Conservation (phyloP, 495 filamentous ascomycete genomes). For the Thozetella sp. region DNA sequence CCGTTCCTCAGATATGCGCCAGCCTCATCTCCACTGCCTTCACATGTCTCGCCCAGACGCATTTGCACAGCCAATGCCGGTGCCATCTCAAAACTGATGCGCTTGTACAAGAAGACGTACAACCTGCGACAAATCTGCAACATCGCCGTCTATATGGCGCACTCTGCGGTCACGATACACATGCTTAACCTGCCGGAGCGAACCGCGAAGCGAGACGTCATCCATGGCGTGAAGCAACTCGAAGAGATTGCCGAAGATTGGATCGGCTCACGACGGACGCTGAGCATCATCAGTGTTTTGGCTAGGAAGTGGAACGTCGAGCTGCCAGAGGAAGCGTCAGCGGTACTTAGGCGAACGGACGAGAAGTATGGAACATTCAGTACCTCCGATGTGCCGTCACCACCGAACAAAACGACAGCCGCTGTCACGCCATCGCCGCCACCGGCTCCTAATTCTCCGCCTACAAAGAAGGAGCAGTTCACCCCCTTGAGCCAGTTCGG, state of each 20-base stretch:
- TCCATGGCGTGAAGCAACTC: slow-evolving; percentile 86
- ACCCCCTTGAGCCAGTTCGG: slow-evolving; percentile 24
- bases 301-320: slow-evolving; percentile 86
- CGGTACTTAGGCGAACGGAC: slow-evolving; percentile 68
- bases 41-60: slow-evolving; percentile 87
- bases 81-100: slow-evolving; percentile 86
- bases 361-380: slow-evolving; percentile 55
- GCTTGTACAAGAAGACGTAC: slow-evolving; percentile 90
- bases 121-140: slow-evolving; percentile 93
- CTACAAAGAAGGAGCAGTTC: slow-evolving; percentile 19
- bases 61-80: slow-evolving; percentile 87
- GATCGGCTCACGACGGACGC: slow-evolving; percentile 84
- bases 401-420: slow-evolving; percentile 30
- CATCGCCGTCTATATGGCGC: slow-evolving; percentile 91
- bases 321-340: slow-evolving; percentile 78
- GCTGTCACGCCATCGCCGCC: slow-evolving; percentile 25
- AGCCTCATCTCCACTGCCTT: slow-evolving; percentile 76
- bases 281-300: slow-evolving; percentile 84
- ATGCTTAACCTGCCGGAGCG: slow-evolving; percentile 91
- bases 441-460: slow-evolving; percentile 17
- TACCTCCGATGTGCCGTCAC: slow-evolving; percentile 58
- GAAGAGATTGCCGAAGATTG: slow-evolving; percentile 97
- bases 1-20: slow-evolving; percentile 92
- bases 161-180: slow-evolving; percentile 92
- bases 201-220: slow-evolving; percentile 82